Percentiles rank a stretch among this genome's conserved stretches.
Evolutionary conservation across 805 yeast genomes (phyloP).

Genomic region (Vanderwaltozyma yarrowii): DNA sequence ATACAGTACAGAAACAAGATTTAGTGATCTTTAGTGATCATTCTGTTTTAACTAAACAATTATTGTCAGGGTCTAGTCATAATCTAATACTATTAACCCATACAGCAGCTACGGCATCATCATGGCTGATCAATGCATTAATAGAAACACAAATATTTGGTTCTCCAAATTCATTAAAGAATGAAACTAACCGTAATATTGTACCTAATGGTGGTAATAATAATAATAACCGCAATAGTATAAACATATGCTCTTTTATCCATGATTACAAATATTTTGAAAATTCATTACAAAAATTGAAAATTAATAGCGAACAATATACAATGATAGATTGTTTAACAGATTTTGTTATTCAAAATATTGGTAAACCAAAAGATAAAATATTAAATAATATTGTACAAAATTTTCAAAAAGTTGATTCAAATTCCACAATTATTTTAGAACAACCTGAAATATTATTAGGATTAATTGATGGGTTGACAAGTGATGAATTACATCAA

Average conservation of each 20-base stretch:
- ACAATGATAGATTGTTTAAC: constrained; percentile 38
- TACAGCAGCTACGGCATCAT: constrained; percentile 45
- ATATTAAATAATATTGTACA: constrained; percentile 62
- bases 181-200: constrained; percentile 17
- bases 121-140: constrained; percentile 51
- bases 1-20: constrained; percentile 44
- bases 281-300: constrained; percentile 15
- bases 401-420: constrained; percentile 40
- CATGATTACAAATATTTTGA: constrained; percentile 16
- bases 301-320: constrained; percentile 13
- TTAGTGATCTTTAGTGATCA: constrained; percentile 42
- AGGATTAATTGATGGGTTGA: constrained; percentile 17
- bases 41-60: constrained; percentile 30
- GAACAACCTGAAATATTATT: constrained; percentile 28
- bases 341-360: constrained; percentile 34
- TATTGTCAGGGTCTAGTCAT: constrained; percentile 12
- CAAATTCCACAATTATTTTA: constrained; percentile 13
- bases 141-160: constrained; percentile 43
- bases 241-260: constrained; percentile 23
- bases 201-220: constrained; percentile 4
- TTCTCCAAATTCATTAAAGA: constrained; percentile 32
- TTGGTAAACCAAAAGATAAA: constrained; percentile 60
- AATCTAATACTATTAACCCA: constrained; percentile 32
- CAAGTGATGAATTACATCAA: constrained; percentile 20
- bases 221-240: constrained; percentile 9